Conservation (phyloP, 169 alveolate genomes). For the Plasmodium fragile region DNA sequence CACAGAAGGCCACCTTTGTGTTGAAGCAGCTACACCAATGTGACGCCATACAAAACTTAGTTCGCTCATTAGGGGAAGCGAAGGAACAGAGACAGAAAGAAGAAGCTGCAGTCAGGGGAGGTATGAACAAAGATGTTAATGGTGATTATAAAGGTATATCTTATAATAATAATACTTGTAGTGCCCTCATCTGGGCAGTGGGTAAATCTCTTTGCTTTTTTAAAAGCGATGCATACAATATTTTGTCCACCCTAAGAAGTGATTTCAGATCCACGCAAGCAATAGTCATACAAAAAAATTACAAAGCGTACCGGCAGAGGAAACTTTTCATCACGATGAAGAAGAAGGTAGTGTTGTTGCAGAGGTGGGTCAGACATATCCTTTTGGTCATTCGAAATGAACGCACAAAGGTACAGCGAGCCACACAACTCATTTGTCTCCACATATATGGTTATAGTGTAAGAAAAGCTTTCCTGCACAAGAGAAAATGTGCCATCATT, state of each 20-base stretch:
- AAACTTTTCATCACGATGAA: conserved; percentile 51
- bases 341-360: conserved; percentile 76
- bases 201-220: conserved; percentile 57
- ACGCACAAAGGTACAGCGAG: not conserved
- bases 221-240: conserved; percentile 80
- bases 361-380: conserved; percentile 79
- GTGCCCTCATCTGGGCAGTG: conserved; percentile 46
- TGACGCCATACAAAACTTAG: not conserved
- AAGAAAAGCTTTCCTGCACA: conserved; percentile 16
- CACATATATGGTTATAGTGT: conserved; percentile 19
- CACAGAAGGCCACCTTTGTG: conserved; percentile 37
- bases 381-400: conserved; percentile 57
- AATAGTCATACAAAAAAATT: conserved; percentile 77
- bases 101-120: not conserved
- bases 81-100: not conserved
- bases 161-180: too few species aligned
- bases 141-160: not conserved
- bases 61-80: not conserved
- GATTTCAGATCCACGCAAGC: conserved; percentile 78
- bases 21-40: not conserved
- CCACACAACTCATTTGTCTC: conserved; percentile 18
- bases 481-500: conserved; percentile 19
- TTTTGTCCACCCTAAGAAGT: conserved; percentile 79
- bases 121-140: not conserved
- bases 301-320: conserved; percentile 73